Percentiles rank a stretch among this genome's conserved stretches.
Conservation (phyloP, 345 rosid genomes). For the rapeseed (Brassica napus) region DNA sequence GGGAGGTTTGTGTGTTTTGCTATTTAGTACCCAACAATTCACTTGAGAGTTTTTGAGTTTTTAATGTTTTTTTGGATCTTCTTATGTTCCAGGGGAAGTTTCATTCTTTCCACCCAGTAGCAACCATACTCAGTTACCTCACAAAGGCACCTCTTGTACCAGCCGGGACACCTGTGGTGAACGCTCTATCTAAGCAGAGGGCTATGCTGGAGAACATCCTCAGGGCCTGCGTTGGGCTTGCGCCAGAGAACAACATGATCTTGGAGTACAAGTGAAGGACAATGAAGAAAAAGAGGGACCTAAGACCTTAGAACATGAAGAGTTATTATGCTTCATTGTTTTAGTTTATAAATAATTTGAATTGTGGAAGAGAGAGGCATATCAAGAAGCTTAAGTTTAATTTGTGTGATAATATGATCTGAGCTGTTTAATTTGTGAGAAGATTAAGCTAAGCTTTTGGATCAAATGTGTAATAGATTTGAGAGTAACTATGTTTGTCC, state of each 20-base stretch:
- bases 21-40: not conserved
- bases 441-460: conserved; percentile 22
- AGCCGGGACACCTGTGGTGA: conserved; percentile 94
- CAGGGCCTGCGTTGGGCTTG: conserved; percentile 90
- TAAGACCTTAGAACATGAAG: conserved; percentile 30
- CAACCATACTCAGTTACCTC: conserved; percentile 96
- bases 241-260: conserved; percentile 99
- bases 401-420: not conserved
- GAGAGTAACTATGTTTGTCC: not conserved
- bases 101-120: conserved; percentile 99
- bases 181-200: conserved; percentile 91
- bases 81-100: conserved; percentile 69
- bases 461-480: conserved; percentile 12
- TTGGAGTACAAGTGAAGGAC: conserved; percentile 78
- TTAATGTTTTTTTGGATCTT: conserved; percentile 1
- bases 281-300: not conserved
- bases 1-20: conserved; percentile 57
- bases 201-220: conserved; percentile 97
- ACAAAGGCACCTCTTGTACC: conserved; percentile 95
- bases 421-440: not conserved
- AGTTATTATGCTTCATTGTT: conserved; percentile 12
- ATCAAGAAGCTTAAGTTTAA: conserved; percentile 5
- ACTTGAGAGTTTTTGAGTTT: not conserved
- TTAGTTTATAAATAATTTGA: not conserved
- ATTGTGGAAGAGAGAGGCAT: not conserved